Evolutionary conservation across 2,329 filamentous ascomycete species (phyloP).

Genomic region (Fonsecaea multimorphosa): DNA sequence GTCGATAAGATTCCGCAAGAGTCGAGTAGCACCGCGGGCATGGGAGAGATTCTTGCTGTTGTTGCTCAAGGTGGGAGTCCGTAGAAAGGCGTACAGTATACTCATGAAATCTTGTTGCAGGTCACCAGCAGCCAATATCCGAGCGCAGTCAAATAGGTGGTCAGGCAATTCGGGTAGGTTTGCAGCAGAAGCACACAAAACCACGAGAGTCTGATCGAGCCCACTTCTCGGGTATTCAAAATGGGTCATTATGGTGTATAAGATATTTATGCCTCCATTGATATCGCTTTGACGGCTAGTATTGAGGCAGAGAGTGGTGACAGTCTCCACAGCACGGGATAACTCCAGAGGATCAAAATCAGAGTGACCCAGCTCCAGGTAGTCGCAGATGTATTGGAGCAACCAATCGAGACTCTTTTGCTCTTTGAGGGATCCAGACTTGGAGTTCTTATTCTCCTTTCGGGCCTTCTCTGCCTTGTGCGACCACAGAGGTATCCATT

Average conservation of each 20-base stretch:
- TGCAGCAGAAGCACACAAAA: slow-evolving; percentile 35
- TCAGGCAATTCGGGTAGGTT: slow-evolving; percentile 29
- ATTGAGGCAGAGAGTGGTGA: slow-evolving; percentile 33
- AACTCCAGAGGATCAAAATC: slow-evolving; percentile 28
- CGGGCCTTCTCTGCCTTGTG: slow-evolving; percentile 28
- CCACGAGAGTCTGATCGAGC: slow-evolving; percentile 32
- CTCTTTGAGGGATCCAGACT: slow-evolving; percentile 26
- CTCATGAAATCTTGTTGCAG: slow-evolving; percentile 25
- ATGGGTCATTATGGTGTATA: slow-evolving; percentile 29
- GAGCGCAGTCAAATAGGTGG: slow-evolving; percentile 31
- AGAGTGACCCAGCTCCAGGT: slow-evolving; percentile 32
- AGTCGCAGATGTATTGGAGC: slow-evolving; percentile 34
- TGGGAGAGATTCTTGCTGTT: slow-evolving; percentile 29
- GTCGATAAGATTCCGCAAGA: slow-evolving; percentile 31
- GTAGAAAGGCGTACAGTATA: slow-evolving; percentile 33
- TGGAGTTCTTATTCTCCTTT: slow-evolving; percentile 32
- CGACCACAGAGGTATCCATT: slow-evolving; percentile 34
- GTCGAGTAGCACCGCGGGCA: slow-evolving; percentile 33
- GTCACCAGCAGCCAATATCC: slow-evolving; percentile 28
- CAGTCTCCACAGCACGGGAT: slow-evolving; percentile 22
- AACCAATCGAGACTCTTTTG: slow-evolving; percentile 35
- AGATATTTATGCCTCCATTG: slow-evolving; percentile 32
- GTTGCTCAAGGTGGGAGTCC: slow-evolving; percentile 26
- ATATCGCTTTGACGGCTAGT: slow-evolving; percentile 34
- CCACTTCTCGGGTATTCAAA: slow-evolving; percentile 33